Conservation (phyloP, 2,329 filamentous ascomycete species). For the Sphaerulina vaccinii region DNA sequence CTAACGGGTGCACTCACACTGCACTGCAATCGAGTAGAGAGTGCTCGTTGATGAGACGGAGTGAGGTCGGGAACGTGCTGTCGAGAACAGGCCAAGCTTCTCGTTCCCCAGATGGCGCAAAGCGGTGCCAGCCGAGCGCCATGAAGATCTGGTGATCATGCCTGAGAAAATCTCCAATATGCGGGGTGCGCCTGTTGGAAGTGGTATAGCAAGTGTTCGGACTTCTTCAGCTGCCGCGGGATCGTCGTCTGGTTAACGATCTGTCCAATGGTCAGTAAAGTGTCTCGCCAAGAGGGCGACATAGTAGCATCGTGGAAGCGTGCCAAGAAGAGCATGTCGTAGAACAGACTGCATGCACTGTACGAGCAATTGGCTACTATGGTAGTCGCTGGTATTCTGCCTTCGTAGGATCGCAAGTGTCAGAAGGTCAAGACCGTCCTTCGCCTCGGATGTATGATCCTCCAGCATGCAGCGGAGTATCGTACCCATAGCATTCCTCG, state of each 20-base stretch:
- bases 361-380: too few relatives aligned
- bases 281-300: too few relatives aligned
- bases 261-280: not conserved
- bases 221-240: not conserved
- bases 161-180: not conserved
- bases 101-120: slow-evolving; percentile 1
- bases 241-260: not conserved
- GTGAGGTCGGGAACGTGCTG: not conserved
- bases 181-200: not conserved
- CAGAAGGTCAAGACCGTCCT: too few relatives aligned
- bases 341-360: not conserved
- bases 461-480: too few relatives aligned
- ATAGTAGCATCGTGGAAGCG: not conserved
- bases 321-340: not conserved
- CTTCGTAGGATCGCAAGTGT: too few relatives aligned
- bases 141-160: not conserved
- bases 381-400: too few relatives aligned
- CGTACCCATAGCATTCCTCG: too few relatives aligned
- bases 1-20: too few relatives aligned
- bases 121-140: not conserved
- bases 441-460: too few relatives aligned
- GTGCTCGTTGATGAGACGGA: not conserved
- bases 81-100: not conserved
- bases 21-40: not conserved
- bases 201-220: not conserved